A percentile compares a stretch with the other conserved stretches of the same genome.
Evolutionary conservation across 805 yeast species (phyloP).

Genomic region (Nematodospora valgi): DNA sequence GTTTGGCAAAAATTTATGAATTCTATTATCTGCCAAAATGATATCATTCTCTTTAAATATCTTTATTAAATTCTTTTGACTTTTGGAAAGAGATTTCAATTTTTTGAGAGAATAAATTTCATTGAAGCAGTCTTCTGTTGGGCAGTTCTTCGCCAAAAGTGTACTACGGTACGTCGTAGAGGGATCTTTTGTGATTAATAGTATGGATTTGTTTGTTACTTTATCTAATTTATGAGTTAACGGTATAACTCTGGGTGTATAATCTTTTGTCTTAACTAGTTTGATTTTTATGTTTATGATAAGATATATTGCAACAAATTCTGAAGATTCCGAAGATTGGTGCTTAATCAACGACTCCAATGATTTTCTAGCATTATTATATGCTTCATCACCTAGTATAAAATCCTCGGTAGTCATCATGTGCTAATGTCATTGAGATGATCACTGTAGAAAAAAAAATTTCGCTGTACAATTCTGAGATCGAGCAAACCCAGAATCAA

Average conservation of each 20-base stretch:
- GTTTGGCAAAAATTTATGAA: conserved; percentile 56
- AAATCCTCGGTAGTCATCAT: conserved; percentile 9
- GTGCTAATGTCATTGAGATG: conserved; percentile 2
- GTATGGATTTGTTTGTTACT: conserved; percentile 46
- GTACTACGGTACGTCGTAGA: conserved; percentile 51
- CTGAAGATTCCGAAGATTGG: neutral
- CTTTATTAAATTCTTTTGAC: conserved; percentile 44
- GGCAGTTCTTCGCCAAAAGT: conserved; percentile 45
- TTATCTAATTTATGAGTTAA: conserved; percentile 49
- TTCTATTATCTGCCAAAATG: conserved; percentile 65
- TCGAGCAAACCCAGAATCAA: neutral
- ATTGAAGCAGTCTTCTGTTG: conserved; percentile 59
- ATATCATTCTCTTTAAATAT: conserved; percentile 61
- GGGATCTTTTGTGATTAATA: conserved; percentile 75
- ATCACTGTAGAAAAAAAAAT: conserved; percentile 1
- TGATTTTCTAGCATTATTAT: conserved; percentile 14
- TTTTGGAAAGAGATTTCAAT: conserved; percentile 44
- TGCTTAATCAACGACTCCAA: conserved; percentile 14
- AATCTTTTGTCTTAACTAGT: conserved; percentile 29
- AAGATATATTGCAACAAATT: conserved; percentile 19
- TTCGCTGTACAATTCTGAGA: neutral
- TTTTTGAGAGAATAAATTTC: conserved; percentile 60
- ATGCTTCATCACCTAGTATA: conserved; percentile 18
- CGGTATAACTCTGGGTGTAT: conserved; percentile 47
- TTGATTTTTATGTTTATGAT: conserved; percentile 31